Conservation (phyloP, 2,329 filamentous ascomycete genomes). For the Elsinoe perseae region DNA sequence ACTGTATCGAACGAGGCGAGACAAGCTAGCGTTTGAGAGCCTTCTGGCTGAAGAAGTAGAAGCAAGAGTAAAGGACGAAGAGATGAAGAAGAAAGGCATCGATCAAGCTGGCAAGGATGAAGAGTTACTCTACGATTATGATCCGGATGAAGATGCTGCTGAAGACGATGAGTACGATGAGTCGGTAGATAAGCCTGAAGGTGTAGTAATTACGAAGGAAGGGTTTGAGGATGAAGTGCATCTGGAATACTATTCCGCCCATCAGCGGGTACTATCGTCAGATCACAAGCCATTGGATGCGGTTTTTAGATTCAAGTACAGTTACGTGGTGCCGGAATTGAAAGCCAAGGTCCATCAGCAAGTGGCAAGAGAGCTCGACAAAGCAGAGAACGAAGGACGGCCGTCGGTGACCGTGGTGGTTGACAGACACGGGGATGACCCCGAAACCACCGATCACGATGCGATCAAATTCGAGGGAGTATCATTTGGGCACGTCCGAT, state of each 20-base stretch:
- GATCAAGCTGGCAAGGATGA: conserved; percentile 69
- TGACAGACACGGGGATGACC: conserved; percentile 45
- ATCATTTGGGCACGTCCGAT: conserved; percentile 70
- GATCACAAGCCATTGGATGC: conserved; percentile 91
- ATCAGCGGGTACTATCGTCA: conserved; percentile 83
- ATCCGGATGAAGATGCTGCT: conserved; percentile 67
- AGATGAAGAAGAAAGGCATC: conserved; percentile 74
- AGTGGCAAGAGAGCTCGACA: conserved; percentile 79
- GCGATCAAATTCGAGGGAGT: conserved; percentile 48
- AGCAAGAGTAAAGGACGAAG: conserved; percentile 65
- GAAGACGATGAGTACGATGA: conserved; percentile 47
- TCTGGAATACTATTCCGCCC: conserved; percentile 69
- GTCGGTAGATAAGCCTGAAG: conserved; percentile 41
- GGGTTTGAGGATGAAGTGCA: conserved; percentile 49
- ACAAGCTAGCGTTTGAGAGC: conserved; percentile 59
- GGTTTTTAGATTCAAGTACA: conserved; percentile 75
- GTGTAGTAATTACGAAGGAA: conserved; percentile 50
- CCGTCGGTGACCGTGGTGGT: conserved; percentile 65
- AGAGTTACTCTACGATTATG: conserved; percentile 80
- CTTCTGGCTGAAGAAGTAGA: conserved; percentile 57
- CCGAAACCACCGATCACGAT: conserved; percentile 36
- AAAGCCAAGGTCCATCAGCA: conserved; percentile 80
- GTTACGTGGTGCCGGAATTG: conserved; percentile 75
- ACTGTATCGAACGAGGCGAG: conserved; percentile 68
- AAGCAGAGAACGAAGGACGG: conserved; percentile 81